Evolutionary conservation across 306 rosid genomes (phyloP).

Genomic region (Cucumis cinereus): DNA sequence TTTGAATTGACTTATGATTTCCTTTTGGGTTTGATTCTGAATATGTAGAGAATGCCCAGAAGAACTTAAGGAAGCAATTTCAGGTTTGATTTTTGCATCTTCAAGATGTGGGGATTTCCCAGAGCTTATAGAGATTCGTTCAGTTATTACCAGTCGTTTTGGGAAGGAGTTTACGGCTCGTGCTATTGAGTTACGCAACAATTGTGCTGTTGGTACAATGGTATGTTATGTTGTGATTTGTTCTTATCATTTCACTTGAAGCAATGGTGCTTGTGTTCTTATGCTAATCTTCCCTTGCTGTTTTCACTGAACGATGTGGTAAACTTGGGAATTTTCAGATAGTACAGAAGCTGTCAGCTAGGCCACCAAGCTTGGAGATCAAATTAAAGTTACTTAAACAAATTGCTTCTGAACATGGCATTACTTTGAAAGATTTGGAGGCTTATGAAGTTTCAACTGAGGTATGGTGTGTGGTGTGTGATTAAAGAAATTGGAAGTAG

Average conservation of each 20-base stretch:
- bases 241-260: background rate
- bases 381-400: constrained; percentile 64
- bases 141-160: constrained; percentile 37
- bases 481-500: background rate
- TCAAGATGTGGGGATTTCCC: constrained; percentile 96
- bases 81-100: constrained; percentile 61
- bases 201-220: constrained; percentile 53
- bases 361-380: constrained; percentile 48
- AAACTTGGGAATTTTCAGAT: constrained; percentile 25
- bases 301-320: background rate
- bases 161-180: constrained; percentile 66
- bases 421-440: constrained; percentile 47
- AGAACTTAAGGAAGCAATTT: constrained; percentile 60
- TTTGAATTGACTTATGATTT: constrained; percentile 11
- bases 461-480: constrained; percentile 24
- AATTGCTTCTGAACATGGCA: constrained; percentile 53
- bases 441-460: constrained; percentile 17
- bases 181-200: constrained; percentile 57
- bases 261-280: background rate
- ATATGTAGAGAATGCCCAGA: constrained; percentile 56
- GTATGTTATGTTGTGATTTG: constrained; percentile 13
- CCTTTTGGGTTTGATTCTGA: constrained; percentile 24
- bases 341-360: constrained; percentile 56
- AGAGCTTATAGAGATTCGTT: constrained; percentile 75
- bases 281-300: background rate